These are phyloP conservation scores for Phytopythium aichiense DNA, from an alignment of 352 stramenopile species.

Conservation along the genomic window DNA sequence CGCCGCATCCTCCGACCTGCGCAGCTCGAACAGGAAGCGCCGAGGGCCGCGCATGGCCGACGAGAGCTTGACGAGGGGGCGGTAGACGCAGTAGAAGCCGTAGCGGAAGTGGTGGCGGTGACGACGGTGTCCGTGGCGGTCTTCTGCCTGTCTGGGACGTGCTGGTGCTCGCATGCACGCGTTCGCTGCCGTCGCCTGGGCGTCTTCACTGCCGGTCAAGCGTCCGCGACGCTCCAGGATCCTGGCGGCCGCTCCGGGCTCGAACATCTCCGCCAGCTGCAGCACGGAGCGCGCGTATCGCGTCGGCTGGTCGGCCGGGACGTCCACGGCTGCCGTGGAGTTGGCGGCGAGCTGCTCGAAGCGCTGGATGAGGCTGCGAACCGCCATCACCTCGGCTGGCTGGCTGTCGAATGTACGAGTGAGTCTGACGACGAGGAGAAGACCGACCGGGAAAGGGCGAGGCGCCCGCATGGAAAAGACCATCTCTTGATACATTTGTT, in stretches of 20 bases:
- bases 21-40: background rate
- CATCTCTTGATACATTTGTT: constrained; percentile 4
- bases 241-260: background rate
- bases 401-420: background rate
- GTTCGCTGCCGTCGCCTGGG: background rate
- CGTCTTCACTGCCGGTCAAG: background rate
- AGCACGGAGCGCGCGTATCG: background rate
- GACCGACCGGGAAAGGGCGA: background rate
- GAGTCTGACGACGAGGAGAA: background rate
- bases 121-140: background rate
- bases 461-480: background rate
- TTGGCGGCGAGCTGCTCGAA: background rate
- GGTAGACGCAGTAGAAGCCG: background rate
- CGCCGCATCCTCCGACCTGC: background rate
- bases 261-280: background rate
- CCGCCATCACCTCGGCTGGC: background rate
- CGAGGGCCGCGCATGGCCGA: background rate
- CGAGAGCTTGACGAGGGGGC: background rate
- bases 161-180: background rate
- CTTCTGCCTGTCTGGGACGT: background rate
- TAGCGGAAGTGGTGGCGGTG: background rate
- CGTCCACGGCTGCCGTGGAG: background rate
- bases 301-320: background rate
- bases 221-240: background rate
- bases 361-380: constrained; percentile 2